Evolutionary conservation across 345 rosid species (phyloP).

Genomic region (Iberis pinnata): DNA sequence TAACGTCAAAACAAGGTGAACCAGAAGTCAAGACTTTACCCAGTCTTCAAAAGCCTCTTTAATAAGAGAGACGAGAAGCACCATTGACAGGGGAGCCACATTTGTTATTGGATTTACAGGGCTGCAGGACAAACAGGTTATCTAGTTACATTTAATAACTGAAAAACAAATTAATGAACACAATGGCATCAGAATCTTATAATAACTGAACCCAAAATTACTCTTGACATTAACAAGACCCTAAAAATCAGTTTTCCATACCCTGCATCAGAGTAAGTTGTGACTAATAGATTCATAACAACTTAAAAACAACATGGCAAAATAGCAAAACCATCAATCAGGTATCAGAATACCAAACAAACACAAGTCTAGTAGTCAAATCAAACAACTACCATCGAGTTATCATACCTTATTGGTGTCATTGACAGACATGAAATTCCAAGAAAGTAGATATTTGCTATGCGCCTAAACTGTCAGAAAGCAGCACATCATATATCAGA

Average conservation of each 20-base stretch:
- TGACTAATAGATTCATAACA: neutral
- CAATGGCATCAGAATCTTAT: too few relatives aligned
- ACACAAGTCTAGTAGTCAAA: neutral
- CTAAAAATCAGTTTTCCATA: neutral
- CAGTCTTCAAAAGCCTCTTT: slow-evolving; percentile 97
- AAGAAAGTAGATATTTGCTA: slow-evolving; percentile 91
- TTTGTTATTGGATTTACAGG: slow-evolving; percentile 91
- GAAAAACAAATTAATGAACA: neutral
- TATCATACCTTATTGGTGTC: slow-evolving; percentile 83
- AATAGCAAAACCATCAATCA: neutral
- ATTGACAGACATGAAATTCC: slow-evolving; percentile 86
- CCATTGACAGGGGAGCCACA: slow-evolving; percentile 74
- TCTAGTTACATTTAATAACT: slow-evolving; percentile 9
- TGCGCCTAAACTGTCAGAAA: slow-evolving; percentile 95
- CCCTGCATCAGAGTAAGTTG: neutral
- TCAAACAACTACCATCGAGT: neutral
- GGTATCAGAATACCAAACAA: slow-evolving; percentile 9
- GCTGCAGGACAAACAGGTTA: slow-evolving; percentile 43
- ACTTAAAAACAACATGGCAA: neutral
- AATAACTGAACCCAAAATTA: neutral
- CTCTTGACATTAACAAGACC: neutral
- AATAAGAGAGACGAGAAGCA: slow-evolving; percentile 83
- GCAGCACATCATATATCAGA: slow-evolving; percentile 20
- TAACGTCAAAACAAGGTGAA: too few relatives aligned
- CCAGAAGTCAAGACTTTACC: slow-evolving; percentile 42